These are phyloP conservation scores for Lipomyces yarrowii DNA, from an alignment of 1,139 yeast genomes.

Conservation along the genomic window DNA sequence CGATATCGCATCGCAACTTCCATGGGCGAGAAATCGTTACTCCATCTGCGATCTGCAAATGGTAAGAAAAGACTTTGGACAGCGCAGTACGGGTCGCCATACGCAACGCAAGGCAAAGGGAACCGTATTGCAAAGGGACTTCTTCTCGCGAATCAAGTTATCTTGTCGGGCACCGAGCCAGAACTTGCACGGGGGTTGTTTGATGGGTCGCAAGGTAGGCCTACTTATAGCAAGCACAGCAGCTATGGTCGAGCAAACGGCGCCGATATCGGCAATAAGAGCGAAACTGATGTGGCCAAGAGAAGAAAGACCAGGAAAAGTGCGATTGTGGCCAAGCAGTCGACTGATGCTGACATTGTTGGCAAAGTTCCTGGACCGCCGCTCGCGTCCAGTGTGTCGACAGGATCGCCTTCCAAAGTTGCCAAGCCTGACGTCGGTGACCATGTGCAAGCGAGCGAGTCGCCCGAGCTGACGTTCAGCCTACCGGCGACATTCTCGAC, in stretches of 20 bases:
- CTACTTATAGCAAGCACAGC: background rate
- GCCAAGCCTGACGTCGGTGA: background rate
- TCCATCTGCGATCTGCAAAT: conserved; percentile 18
- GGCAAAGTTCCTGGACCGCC: background rate
- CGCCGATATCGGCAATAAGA: background rate
- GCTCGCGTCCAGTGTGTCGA: conserved; percentile 11
- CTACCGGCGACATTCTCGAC: conserved; percentile 1
- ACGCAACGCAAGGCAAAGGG: conserved; percentile 4
- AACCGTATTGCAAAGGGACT: conserved; percentile 21
- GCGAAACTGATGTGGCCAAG: conserved; percentile 11
- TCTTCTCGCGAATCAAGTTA: conserved; percentile 18
- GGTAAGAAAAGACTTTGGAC: conserved; percentile 16
- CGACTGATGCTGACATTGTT: background rate
- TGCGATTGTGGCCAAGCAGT: conserved; percentile 21
- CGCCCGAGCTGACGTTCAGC: background rate
- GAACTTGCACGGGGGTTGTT: conserved; percentile 6
- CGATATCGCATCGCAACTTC: conserved; percentile 7
- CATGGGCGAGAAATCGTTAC: conserved; percentile 9
- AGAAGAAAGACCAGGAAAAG: conserved; percentile 24
- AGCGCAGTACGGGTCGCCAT: conserved; percentile 7
- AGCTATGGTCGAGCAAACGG: conserved; percentile 1
- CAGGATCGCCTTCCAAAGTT: conserved; percentile 7
- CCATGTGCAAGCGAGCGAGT: background rate
- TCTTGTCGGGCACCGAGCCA: conserved; percentile 11
- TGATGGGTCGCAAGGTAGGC: background rate